Base-by-base conservation (phyloP, 768 basidiomycete species). In the Trametes elegans region DNA sequence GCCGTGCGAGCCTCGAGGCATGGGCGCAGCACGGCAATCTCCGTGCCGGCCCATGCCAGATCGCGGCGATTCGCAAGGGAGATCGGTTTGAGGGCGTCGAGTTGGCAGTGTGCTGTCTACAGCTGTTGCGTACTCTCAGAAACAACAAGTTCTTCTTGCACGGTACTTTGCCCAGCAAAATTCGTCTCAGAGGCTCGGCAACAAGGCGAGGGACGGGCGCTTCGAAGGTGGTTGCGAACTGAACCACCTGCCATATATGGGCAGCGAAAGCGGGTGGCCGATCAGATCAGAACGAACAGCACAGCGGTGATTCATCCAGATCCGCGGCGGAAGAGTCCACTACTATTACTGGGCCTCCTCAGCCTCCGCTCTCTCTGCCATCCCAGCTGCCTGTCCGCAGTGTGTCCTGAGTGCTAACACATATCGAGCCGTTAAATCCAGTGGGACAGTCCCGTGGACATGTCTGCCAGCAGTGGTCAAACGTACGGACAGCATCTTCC, bases 401-500 rank as follows among this genome's bases (percentile, higher is more conserved):
- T n/a, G n/a, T n/a, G n/a, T n/a, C n/a, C n/a, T n/a, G n/a, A n/a
- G n/a, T n/a, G n/a, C n/a, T n/a, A n/a, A n/a, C n/a, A n/a, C n/a
- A n/a, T n/a, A n/a, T n/a, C n/a, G n/a, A n/a, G n/a, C n/a, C n/a
- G n/a, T n/a, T n/a, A n/a, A n/a, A n/a, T n/a, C n/a, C n/a, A n/a
- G n/a, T n/a, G n/a, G n/a, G n/a, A n/a, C n/a, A n/a, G n/a, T n/a
- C n/a, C n/a, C n/a, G n/a, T n/a, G n/a, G 27, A 32, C 13, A 51
- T 56, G 46, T 46, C 40, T 38, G 35, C 2, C 18, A 16, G 35
- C 10, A 38, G 40, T 35, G 67, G 63, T 5, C 73, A 73, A 55
- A 75, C 68, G 29, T 86, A 79, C 60, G 84, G 84, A 19, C 72
- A 76, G 64, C 64, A 61, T 43, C 73, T 87, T 49, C 84, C 82